Conservation (phyloP, 2,329 filamentous ascomycete species). For the Aspergillus nomiae region DNA sequence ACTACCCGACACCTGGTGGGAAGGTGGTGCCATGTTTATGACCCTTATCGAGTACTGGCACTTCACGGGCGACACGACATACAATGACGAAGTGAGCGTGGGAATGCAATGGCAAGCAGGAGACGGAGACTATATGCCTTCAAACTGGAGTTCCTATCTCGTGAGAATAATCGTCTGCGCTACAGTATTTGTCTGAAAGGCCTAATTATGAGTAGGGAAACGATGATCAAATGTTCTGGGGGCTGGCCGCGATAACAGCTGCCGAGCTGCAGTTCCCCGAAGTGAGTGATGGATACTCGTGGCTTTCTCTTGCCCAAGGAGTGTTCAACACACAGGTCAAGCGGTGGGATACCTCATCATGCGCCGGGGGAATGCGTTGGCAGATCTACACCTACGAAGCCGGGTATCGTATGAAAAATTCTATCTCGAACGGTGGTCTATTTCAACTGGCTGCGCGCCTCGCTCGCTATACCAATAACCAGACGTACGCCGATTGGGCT, state of each 20-base stretch:
- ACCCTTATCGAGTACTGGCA: constrained; percentile 71
- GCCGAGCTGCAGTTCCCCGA: constrained; percentile 67
- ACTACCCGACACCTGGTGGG: constrained; percentile 76
- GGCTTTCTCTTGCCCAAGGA: constrained; percentile 64
- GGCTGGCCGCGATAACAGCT: constrained; percentile 66
- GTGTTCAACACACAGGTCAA: constrained; percentile 70
- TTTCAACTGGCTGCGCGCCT: constrained; percentile 79
- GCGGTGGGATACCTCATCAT: constrained; percentile 70
- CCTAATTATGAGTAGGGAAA: constrained; percentile 52
- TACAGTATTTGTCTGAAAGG: too few relatives aligned
- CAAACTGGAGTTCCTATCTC: constrained; percentile 39
- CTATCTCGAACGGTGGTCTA: constrained; percentile 77
- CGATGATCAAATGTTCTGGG: constrained; percentile 74
- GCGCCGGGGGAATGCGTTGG: constrained; percentile 75
- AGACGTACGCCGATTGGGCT: constrained; percentile 65
- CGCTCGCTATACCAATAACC: constrained; percentile 64
- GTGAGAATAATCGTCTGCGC: constrained; percentile 5
- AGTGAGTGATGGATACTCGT: constrained; percentile 47
- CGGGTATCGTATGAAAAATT: constrained; percentile 82
- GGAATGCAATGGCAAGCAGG: constrained; percentile 38
- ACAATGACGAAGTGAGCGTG: constrained; percentile 59
- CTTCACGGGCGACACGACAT: constrained; percentile 64
- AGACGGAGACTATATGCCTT: constrained; percentile 40
- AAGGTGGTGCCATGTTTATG: constrained; percentile 69
- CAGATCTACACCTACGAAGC: constrained; percentile 78